A percentile compares a stretch with the other conserved stretches of the same genome.
Evolutionary conservation across 306 rosid species (phyloP).

Genomic region (Fragaria ananassa): DNA sequence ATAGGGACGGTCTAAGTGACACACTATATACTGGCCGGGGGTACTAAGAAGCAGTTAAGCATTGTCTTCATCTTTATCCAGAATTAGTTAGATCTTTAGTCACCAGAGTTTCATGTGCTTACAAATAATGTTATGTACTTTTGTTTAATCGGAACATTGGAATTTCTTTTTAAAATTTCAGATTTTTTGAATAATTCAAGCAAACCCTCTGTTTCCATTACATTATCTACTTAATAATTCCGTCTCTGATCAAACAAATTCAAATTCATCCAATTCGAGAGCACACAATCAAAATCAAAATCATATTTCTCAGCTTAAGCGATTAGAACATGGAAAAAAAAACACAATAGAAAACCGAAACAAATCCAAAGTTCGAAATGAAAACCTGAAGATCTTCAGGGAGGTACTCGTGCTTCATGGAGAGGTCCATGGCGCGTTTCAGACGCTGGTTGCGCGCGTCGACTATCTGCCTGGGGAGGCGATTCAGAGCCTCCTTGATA

Average conservation of each 20-base stretch:
- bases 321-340: not conserved
- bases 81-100: too few species aligned
- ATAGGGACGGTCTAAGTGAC: not conserved
- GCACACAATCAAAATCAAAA: not conserved
- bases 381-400: conserved; percentile 85
- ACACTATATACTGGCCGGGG: not conserved
- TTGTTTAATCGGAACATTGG: too few species aligned
- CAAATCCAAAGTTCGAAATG: not conserved
- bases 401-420: conserved; percentile 94
- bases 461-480: conserved; percentile 83
- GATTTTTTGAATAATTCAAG: too few species aligned
- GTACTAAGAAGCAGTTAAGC: not conserved
- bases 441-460: conserved; percentile 94
- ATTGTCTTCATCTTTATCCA: too few species aligned
- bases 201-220: not conserved
- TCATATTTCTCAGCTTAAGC: not conserved
- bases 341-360: not conserved
- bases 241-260: not conserved
- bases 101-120: too few species aligned
- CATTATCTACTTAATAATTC: not conserved
- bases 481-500: conserved; percentile 82
- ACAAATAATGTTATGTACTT: too few species aligned
- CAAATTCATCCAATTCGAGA: not conserved
- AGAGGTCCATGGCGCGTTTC: conserved; percentile 93
- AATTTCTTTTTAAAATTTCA: too few species aligned